These are phyloP conservation scores for Botrytis pseudocinerea DNA, from an alignment of 2,329 filamentous ascomycete species.

Conservation along the genomic window DNA sequence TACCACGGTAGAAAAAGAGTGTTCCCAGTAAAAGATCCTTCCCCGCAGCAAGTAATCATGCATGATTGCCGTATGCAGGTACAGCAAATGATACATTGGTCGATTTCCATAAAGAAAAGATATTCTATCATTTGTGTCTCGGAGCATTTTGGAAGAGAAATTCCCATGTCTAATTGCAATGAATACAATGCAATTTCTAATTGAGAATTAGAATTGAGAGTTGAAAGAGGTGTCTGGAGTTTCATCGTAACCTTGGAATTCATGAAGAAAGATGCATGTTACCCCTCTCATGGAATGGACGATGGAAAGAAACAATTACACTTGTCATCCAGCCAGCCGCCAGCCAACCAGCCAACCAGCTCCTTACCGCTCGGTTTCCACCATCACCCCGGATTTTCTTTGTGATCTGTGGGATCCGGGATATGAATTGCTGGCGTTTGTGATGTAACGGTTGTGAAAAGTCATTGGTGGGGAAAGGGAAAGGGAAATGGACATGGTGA, in stretches of 20 bases:
- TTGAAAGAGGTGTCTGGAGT: not conserved
- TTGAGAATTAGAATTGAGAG: not conserved
- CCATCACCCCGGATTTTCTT: not conserved
- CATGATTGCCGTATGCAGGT: slow-evolving; percentile 1
- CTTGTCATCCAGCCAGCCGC: not conserved
- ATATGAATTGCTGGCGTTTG: not conserved
- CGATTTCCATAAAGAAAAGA: not conserved
- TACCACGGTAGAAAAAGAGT: not conserved
- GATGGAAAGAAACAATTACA: not conserved
- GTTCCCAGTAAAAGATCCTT: not conserved
- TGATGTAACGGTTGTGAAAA: not conserved
- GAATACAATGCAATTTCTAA: not conserved
- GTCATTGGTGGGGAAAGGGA: not conserved
- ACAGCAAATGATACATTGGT: not conserved
- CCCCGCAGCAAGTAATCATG: not conserved
- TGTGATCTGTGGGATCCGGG: not conserved
- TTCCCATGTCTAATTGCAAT: not conserved
- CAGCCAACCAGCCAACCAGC: not conserved
- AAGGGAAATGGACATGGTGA: not conserved
- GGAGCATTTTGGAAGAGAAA: not conserved
- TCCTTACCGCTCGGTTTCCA: not conserved
- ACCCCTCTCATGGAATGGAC: not conserved
- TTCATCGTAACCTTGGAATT: not conserved
- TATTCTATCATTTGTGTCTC: slow-evolving; percentile 1
- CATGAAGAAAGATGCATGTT: not conserved